Evolutionary conservation across 2,329 filamentous ascomycete species (phyloP).

Genomic region (Ceratocystis huliohia): DNA sequence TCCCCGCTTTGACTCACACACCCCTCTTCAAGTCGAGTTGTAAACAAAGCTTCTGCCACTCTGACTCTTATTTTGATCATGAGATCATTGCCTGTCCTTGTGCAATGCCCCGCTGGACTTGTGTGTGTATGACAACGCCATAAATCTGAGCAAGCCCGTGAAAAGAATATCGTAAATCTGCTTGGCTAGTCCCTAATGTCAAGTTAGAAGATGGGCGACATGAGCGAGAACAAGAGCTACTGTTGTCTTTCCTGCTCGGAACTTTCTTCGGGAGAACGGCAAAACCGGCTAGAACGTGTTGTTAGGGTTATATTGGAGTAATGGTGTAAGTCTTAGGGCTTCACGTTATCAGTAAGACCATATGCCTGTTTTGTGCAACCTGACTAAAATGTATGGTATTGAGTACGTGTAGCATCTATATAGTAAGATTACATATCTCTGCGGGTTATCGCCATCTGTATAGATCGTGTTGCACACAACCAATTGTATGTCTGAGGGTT

Average conservation of each 20-base stretch:
- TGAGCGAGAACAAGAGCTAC: background rate
- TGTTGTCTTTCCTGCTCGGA: background rate
- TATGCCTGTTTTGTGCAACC: background rate
- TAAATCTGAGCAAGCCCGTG: background rate
- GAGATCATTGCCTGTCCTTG: background rate
- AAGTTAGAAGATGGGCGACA: too few relatives aligned
- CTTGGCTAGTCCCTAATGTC: too few relatives aligned
- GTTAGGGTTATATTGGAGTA: background rate
- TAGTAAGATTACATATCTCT: too few relatives aligned
- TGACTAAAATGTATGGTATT: background rate
- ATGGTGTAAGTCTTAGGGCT: background rate
- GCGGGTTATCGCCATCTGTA: too few relatives aligned
- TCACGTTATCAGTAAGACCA: background rate
- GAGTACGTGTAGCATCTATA: too few relatives aligned
- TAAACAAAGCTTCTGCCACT: constrained; percentile 3
- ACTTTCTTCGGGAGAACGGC: background rate
- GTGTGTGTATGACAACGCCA: background rate
- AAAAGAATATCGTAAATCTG: background rate
- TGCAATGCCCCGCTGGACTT: background rate
- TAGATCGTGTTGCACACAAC: too few relatives aligned
- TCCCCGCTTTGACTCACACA: background rate
- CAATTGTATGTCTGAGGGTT: too few relatives aligned
- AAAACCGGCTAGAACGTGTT: background rate
- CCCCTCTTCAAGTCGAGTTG: background rate
- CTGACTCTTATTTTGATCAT: constrained; percentile 1